phyloP scores from a whole-genome alignment of 2,329 filamentous ascomycete species.

The Fusarium kyushuense region DNA sequence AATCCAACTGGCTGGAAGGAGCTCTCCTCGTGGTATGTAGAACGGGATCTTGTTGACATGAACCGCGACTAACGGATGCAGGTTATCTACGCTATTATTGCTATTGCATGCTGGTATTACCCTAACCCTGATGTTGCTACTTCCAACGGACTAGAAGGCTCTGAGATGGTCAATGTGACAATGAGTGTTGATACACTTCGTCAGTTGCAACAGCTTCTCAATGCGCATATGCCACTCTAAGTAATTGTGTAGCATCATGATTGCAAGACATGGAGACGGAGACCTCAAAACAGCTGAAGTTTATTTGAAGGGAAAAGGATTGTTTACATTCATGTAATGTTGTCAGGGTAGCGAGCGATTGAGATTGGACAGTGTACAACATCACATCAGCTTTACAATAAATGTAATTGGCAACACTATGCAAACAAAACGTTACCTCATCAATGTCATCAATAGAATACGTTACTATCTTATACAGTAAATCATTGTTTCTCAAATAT shows the following conservation, averaged over 20 bases:
- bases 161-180: constrained; percentile 46
- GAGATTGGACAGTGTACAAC: no score
- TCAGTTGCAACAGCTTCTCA: constrained; percentile 47
- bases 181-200: constrained; percentile 49
- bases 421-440: no score
- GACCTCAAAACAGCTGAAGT: no score
- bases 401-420: no score
- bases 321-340: no score
- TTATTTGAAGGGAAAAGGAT: no score
- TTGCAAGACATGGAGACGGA: neutral
- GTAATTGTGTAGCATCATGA: neutral
- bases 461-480: no score
- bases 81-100: constrained; percentile 59
- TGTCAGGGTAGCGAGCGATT: no score
- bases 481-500: constrained; percentile 60
- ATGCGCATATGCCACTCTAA: constrained; percentile 26
- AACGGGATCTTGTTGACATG: rapidly evolving
- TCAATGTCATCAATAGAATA: no score
- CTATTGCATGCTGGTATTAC: constrained; percentile 60
- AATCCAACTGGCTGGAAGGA: constrained; percentile 82
- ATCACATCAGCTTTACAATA: no score
- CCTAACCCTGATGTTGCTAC: constrained; percentile 57
- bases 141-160: constrained; percentile 48
- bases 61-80: constrained; percentile 14
- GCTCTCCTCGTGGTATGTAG: constrained; percentile 70